Evolutionary conservation across 441 rosid genomes (phyloP).

Genomic region (Jatropha multifida): DNA sequence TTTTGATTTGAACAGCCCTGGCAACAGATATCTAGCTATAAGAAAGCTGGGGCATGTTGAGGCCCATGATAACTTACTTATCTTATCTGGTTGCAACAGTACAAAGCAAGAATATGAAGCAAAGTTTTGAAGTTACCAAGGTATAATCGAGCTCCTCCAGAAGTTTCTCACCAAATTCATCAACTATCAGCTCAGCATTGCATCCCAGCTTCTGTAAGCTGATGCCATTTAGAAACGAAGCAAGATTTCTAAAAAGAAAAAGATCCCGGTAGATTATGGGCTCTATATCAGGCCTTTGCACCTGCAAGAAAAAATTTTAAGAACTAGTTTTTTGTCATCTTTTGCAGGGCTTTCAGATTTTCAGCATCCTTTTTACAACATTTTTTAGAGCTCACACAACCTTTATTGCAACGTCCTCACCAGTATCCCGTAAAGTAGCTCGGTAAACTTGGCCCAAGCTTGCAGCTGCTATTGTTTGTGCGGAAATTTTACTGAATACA

Average conservation of each 20-base stretch:
- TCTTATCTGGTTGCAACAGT: slow-evolving; percentile 1
- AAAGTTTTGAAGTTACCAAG: slow-evolving; percentile 53
- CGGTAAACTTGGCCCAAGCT: slow-evolving; percentile 97
- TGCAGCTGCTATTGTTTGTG: slow-evolving; percentile 93
- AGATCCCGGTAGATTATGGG: slow-evolving; percentile 93
- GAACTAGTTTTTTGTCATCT: not conserved
- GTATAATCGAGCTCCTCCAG: slow-evolving; percentile 98
- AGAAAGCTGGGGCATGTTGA: not conserved
- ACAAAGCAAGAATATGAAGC: slow-evolving; percentile 4
- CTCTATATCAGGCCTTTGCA: slow-evolving; percentile 88
- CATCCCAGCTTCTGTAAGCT: slow-evolving; percentile 91
- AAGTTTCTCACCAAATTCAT: slow-evolving; percentile 96
- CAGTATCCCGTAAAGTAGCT: slow-evolving; percentile 82
- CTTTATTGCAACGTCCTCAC: slow-evolving; percentile 98
- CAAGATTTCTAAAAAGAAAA: slow-evolving; percentile 90
- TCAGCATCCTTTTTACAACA: not conserved
- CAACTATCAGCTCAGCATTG: slow-evolving; percentile 93
- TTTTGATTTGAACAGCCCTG: too few species aligned
- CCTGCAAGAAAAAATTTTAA: slow-evolving; percentile 38
- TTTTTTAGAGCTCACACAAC: slow-evolving; percentile 34
- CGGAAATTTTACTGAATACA: slow-evolving; percentile 78
- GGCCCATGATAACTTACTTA: not conserved
- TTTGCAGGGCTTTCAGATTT: not conserved
- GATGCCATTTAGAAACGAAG: slow-evolving; percentile 86
- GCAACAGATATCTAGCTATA: not conserved